Conservation (phyloP, 768 basidiomycete genomes). For the Goffeauzyma gilvescens region DNA sequence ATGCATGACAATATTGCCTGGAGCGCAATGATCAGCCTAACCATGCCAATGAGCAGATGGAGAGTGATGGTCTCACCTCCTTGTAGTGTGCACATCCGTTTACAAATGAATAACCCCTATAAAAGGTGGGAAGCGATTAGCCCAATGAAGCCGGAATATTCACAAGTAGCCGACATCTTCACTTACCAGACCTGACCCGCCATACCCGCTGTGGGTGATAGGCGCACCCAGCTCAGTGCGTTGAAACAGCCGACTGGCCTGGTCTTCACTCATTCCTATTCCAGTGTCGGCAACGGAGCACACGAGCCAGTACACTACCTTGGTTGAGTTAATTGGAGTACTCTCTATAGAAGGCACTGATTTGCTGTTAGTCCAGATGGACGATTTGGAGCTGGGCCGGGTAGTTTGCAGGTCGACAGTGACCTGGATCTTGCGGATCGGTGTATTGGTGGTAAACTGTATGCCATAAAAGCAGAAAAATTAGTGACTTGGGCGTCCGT, state of each 20-base stretch:
- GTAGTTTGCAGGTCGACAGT: constrained; percentile 16
- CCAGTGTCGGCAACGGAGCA: constrained; percentile 21
- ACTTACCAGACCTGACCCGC: constrained; percentile 15
- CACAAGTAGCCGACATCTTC: background rate
- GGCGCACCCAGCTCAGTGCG: constrained; percentile 21
- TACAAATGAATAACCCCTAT: constrained; percentile 17
- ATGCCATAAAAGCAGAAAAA: too few relatives aligned
- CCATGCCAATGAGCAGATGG: background rate
- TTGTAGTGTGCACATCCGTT: constrained; percentile 12
- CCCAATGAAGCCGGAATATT: background rate
- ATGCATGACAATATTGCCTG: constrained; percentile 14
- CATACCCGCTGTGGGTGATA: constrained; percentile 18
- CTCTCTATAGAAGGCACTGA: background rate
- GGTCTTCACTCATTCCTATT: constrained; percentile 18
- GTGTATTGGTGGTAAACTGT: constrained; percentile 7
- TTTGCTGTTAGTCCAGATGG: constrained; percentile 1
- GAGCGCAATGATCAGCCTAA: background rate
- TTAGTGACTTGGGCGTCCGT: background rate
- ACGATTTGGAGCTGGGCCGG: constrained; percentile 4
- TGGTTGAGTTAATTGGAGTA: background rate
- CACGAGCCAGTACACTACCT: constrained; percentile 7
- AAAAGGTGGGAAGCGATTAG: background rate
- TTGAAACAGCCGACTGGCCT: constrained; percentile 18
- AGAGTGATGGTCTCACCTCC: constrained; percentile 6
- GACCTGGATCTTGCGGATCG: background rate